These are phyloP conservation scores for Aspergillus bridgeri DNA, from an alignment of 495 filamentous ascomycete genomes.

Conservation along the genomic window DNA sequence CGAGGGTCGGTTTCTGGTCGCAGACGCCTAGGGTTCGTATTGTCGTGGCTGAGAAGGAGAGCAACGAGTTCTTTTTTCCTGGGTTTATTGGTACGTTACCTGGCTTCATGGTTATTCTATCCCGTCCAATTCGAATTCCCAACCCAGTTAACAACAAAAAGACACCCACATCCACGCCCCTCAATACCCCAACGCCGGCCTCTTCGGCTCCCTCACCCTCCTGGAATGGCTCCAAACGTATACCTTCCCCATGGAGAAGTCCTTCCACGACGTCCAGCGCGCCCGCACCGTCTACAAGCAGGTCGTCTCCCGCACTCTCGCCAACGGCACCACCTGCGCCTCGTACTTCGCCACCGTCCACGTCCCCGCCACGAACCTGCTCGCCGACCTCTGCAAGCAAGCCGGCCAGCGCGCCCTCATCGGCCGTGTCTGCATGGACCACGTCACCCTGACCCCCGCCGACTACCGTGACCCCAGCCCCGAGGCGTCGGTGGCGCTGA, in stretches of 20 bases:
- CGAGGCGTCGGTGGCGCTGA: conserved; percentile 52
- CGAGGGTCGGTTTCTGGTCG: too few relatives aligned
- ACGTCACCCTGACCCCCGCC: conserved; percentile 54
- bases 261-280: conserved; percentile 47
- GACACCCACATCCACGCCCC: conserved; percentile 94
- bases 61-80: conserved; percentile 78
- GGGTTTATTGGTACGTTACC: conserved; percentile 79
- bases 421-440: conserved; percentile 90
- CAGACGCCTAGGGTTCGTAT: conserved; percentile 19
- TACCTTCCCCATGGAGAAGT: conserved; percentile 90
- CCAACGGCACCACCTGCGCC: conserved; percentile 86
- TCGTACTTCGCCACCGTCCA: conserved; percentile 90
- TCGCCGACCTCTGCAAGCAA: conserved; percentile 72
- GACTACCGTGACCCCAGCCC: conserved; percentile 71
- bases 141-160: too few relatives aligned
- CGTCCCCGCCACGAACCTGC: conserved; percentile 77
- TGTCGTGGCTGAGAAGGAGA: conserved; percentile 30
- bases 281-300: conserved; percentile 63
- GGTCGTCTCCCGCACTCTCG: conserved; percentile 72
- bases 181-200: conserved; percentile 87
- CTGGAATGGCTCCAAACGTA: conserved; percentile 90
- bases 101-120: too few relatives aligned
- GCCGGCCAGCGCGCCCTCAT: conserved; percentile 86
- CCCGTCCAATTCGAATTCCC: too few relatives aligned
- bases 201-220: conserved; percentile 87